Evolutionary conservation across 495 filamentous ascomycete species (phyloP).

Genomic region (Poronia punctata): DNA sequence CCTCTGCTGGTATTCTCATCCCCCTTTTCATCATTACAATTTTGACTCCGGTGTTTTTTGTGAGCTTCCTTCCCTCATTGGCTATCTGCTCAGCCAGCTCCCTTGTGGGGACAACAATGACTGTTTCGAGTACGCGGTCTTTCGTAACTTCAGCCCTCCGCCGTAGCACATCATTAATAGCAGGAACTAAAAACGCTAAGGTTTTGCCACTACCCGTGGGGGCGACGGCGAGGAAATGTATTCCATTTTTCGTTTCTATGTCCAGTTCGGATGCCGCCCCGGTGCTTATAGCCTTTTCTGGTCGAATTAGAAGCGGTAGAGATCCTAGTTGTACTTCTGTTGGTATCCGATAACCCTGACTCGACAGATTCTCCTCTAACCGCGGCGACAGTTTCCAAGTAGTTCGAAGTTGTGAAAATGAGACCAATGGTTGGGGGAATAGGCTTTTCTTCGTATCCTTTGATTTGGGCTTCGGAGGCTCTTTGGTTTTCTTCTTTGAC

Average conservation of each 20-base stretch:
- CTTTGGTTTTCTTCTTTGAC: conserved; percentile 38
- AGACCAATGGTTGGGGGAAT: conserved; percentile 68
- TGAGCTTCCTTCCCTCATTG: conserved; percentile 81
- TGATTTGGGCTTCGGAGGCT: conserved; percentile 27
- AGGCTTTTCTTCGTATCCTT: conserved; percentile 50
- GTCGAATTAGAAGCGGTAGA: conserved; percentile 66
- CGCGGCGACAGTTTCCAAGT: conserved; percentile 62
- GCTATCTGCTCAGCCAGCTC: conserved; percentile 89
- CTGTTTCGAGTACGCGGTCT: conserved; percentile 51
- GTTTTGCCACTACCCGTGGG: conserved; percentile 99
- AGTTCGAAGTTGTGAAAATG: conserved; percentile 65
- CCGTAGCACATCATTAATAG: conserved; percentile 65
- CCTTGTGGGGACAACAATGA: conserved; percentile 86
- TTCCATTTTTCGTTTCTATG: conserved; percentile 17
- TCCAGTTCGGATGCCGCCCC: conserved; percentile 21
- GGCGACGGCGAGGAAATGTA: conserved; percentile 80
- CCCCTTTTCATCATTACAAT: conserved; percentile 80
- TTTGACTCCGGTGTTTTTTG: conserved; percentile 68
- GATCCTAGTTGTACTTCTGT: conserved; percentile 91
- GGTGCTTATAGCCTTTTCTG: conserved; percentile 33
- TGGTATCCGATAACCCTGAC: conserved; percentile 76
- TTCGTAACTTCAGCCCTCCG: conserved; percentile 34
- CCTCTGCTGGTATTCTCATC: conserved; percentile 56
- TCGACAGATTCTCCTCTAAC: conserved; percentile 69
- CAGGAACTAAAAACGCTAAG: conserved; percentile 79